Evolutionary conservation across 148 eudicot genomes (phyloP), one percentile per base, ranked within the genome.

Genomic region (Polygonum aviculare): DNA sequence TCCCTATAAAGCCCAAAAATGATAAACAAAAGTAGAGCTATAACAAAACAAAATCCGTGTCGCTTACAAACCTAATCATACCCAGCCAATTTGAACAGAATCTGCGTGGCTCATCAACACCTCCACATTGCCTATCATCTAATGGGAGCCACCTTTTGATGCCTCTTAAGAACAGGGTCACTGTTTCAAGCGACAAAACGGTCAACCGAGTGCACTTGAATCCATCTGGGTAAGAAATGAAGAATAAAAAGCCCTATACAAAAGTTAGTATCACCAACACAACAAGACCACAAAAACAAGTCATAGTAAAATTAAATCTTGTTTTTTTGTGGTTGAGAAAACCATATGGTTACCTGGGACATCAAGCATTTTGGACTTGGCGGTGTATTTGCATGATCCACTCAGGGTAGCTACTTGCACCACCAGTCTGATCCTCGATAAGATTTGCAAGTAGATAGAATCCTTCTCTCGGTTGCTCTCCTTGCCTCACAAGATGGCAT

Each of bases 401-500:
- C 57, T 96, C 99, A 69, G 80, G 78, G 83, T 96, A 96, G 81
- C 97, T 87, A 82, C 81, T 88, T 55, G 84, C 81, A 77, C 94
- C 94, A 35, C 93, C 89, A 44, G 82, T 81, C 72, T 91, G 97
- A 84, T 96, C 99, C 85, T 96, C 99, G 7, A 96, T 84, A 44
- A 96, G 88, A 82, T 91, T 91, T 76, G 87, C 76, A 50, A 96
- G 94, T 69, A 92, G 85, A 83, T 87, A 93, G 81, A 83, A 87
- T 52, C 97, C 94, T 90, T 96, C 99, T 79, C 93, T 80, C 12
- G 99, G 98, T 79, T 95, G 99, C 81, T 93, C 98, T 41, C 99
- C 97, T 86, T 93, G 99, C 81, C 94, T 86, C 81, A 93, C 94
- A 80, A 96, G 84, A 80, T 93, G 91, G 77, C 91, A 88, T 39